phyloP scores from a whole-genome alignment of 2,329 filamentous ascomycete genomes.

The Pseudocercospora musae region DNA sequence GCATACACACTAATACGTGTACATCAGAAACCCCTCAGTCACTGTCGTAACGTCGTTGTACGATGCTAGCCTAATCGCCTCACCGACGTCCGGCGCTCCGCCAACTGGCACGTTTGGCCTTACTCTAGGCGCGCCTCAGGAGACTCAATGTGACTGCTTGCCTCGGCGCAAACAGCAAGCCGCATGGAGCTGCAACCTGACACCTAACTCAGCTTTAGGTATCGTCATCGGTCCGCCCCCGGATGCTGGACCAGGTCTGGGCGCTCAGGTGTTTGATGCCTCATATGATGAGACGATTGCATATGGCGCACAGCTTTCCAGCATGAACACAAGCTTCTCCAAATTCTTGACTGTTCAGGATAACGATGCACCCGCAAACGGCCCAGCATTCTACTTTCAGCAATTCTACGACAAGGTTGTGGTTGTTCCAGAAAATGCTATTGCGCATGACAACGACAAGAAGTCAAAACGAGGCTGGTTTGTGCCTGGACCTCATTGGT shows the following conservation, averaged over 20 bases:
- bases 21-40: conserved; percentile 12
- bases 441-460: conserved; percentile 16
- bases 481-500: neutral
- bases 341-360: conserved; percentile 56
- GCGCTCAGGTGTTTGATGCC: conserved; percentile 33
- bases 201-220: conserved; percentile 27
- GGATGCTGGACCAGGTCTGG: conserved; percentile 18
- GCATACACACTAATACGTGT: conserved; percentile 6
- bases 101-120: conserved; percentile 56
- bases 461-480: conserved; percentile 18
- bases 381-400: conserved; percentile 63
- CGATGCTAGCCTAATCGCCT: conserved; percentile 43
- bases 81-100: conserved; percentile 53
- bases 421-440: conserved; percentile 45
- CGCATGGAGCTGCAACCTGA: conserved; percentile 63
- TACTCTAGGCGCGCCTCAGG: conserved; percentile 50
- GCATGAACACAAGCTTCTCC: conserved; percentile 44
- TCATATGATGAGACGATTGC: conserved; percentile 38
- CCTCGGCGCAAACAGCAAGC: conserved; percentile 52
- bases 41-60: conserved; percentile 30
- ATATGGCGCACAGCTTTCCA: conserved; percentile 58
- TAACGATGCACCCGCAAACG: conserved; percentile 53
- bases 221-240: conserved; percentile 28
- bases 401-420: conserved; percentile 63
- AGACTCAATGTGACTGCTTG: conserved; percentile 56